Base-by-base conservation (phyloP, 169 alveolate genomes). In the Plasmodium gonderi region DNA sequence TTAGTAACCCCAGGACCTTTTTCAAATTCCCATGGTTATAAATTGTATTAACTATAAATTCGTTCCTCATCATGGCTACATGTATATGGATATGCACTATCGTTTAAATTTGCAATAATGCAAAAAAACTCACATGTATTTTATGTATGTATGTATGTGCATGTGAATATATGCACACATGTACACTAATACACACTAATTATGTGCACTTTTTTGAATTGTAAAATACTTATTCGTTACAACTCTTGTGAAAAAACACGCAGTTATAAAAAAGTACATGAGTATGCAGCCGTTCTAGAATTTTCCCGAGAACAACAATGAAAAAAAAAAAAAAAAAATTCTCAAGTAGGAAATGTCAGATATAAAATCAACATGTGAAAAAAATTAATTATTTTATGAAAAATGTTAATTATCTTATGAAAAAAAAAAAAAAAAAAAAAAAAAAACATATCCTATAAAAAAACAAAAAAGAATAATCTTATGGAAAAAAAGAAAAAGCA, bases 1-100 rank as follows among this genome's bases (percentile, higher is more conserved):
- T 54, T 14, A 89, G 9, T 5, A 89, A 45, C 33, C 94, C 90
- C 23, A 89, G 45, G 42, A 89, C 51, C 40, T 77, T 89, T 65
- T 45, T 78, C 77, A 89, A 77, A 67, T 89, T 31, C 17, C 60
- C 81, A 78, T 89, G 94, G 42, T 89, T 89, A 47, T 76, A 89
- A 89, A 89, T 64, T 11, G 83, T 78, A 31, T 89, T 79, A 29
- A 77, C 94, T 67, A 89, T 44, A 89, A 89, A 89, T 29, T 76
- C 65, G 79, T 72, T 83, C 49, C 78, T 44, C 92, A 72, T 74
- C 54, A 72, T 72, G 17, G 26, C 9, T 51, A 60, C 14, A 77
- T 47, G 64, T 47, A 17, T 47, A 23, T 7, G 49, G 23, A 60
- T 47, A 47, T 38, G 11, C 74, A 47, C 36, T 3, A 17, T 8